phyloP scores from a whole-genome alignment of 345 rosid genomes.

The Capsella bursapastoris region DNA sequence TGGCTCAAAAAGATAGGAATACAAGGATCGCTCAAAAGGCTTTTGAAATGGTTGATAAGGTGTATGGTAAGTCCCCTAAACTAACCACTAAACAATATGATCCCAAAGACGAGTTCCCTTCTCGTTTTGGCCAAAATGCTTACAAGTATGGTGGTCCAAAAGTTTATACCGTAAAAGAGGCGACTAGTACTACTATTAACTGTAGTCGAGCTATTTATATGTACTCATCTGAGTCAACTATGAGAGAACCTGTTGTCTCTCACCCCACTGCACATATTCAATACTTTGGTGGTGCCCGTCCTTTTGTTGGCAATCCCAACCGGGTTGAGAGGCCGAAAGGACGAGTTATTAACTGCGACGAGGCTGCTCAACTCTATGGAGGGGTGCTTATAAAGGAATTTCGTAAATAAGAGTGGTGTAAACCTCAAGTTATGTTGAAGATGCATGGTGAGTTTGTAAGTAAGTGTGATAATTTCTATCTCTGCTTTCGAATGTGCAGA shows the following conservation, averaged over 20 bases:
- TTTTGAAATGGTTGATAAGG: constrained; percentile 36
- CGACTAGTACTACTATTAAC: not conserved
- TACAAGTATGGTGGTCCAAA: constrained; percentile 30
- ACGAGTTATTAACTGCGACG: constrained; percentile 38
- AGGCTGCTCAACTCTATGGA: constrained; percentile 38
- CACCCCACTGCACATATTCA: constrained; percentile 24
- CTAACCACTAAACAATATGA: constrained; percentile 10
- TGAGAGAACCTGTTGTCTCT: constrained; percentile 20
- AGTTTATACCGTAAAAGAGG: constrained; percentile 31
- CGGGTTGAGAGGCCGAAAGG: constrained; percentile 31
- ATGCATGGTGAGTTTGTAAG: constrained; percentile 20
- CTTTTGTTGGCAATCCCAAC: constrained; percentile 18
- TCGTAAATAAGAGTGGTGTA: constrained; percentile 18
- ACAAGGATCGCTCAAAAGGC: constrained; percentile 27
- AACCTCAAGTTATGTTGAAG: constrained; percentile 26
- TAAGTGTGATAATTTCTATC: constrained; percentile 17
- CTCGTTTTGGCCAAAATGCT: constrained; percentile 22
- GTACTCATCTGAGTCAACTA: constrained; percentile 20
- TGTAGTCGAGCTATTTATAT: constrained; percentile 18
- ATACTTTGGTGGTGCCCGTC: constrained; percentile 25
- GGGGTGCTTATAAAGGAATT: constrained; percentile 43
- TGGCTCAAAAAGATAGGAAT: constrained; percentile 32
- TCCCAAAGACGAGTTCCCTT: constrained; percentile 28
- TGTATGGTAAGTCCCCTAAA: constrained; percentile 22
- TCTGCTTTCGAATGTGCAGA: constrained; percentile 25